Evolutionary conservation across 2,329 filamentous ascomycete genomes (phyloP), one percentile per base, ranked within the genome.

Genomic region (Colletotrichum sojae): DNA sequence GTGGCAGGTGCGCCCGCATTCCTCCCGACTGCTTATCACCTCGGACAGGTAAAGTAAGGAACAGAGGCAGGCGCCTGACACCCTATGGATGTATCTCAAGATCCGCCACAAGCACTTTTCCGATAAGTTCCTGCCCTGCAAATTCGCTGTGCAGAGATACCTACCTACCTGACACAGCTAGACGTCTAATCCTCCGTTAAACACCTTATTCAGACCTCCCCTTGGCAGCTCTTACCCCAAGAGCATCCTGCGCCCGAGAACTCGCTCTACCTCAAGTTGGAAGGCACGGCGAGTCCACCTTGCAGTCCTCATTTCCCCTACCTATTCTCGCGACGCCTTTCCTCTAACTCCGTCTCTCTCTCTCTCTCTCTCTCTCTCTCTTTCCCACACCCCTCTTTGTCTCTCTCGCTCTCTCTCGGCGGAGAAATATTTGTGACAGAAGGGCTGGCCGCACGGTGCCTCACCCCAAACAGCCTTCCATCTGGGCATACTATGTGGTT

Each of bases 181-280:
- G 10, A 36, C 57, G 51, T 51, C 57, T 20, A 43, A 60, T 60
- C 31, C 31, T 36, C 31, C 31, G 15, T 43, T 27, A 31, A 60
- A 60, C 31, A 60, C 57, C 57, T 60, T 60, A 60, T 60, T 60
- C 46, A 60, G 22, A 60, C 57, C 31, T 60, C 46, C 18, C 15
- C 36, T 52, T 60, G 18, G 53, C n/a, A 27, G 8, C n/a, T 55
- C 18, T 43, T 25, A 12, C 16, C 36, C 36, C 18, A 8, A 54
- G n/a, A 8, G 22, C 16, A 9, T 54, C 4, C 51, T 6, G 40
- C 15, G 31, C 31, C 31, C 31, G 31, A 36, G 31, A 36, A 36
- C 31, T 36, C 31, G 2, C 31, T 36, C 31, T 36, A 10, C 31
- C 31, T 36, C 31, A 4, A 36, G 31, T 36, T 36, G 31, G 31